These are phyloP conservation scores for Schizochytrium sp. DNA, from an alignment of 108 stramenopile genomes.

Conservation along the genomic window DNA sequence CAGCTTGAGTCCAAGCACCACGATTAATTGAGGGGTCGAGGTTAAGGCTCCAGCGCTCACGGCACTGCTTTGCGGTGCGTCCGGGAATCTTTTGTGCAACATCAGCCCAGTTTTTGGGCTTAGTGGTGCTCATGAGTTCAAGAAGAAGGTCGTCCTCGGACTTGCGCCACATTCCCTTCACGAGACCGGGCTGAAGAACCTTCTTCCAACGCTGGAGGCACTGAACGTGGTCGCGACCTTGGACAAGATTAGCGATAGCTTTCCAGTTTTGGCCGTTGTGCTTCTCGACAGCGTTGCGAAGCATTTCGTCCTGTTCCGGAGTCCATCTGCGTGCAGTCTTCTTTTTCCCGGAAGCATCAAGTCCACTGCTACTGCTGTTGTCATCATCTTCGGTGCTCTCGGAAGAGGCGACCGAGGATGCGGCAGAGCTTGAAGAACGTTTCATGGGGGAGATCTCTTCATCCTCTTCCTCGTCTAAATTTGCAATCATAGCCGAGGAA, in stretches of 20 bases:
- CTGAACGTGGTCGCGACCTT: constrained; percentile 68
- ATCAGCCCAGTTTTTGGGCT: constrained; percentile 50
- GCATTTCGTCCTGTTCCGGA: constrained; percentile 70
- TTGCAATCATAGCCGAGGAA: no score
- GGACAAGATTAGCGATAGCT: constrained; percentile 69
- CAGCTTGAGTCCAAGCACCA: constrained; percentile 87
- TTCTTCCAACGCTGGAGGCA: constrained; percentile 81
- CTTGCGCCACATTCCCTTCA: constrained; percentile 67
- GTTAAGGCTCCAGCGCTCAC: constrained; percentile 82
- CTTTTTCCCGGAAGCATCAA: neutral
- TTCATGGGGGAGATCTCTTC: neutral
- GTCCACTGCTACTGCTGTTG: neutral
- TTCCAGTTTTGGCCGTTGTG: constrained; percentile 78
- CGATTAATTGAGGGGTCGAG: constrained; percentile 91
- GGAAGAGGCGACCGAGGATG: neutral
- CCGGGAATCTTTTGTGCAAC: constrained; percentile 40
- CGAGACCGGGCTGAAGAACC: constrained; percentile 76
- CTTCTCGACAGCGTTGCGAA: constrained; percentile 71
- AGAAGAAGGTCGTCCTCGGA: constrained; percentile 25
- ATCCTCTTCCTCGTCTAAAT: no score
- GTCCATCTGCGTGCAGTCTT: constrained; percentile 68
- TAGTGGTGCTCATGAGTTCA: constrained; percentile 25
- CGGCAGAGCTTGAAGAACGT: neutral
- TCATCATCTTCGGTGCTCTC: neutral
- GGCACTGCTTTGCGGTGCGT: constrained; percentile 57